These are phyloP conservation scores for Simplicillium aogashimaense DNA, from an alignment of 2,329 filamentous ascomycete species.

Conservation along the genomic window DNA sequence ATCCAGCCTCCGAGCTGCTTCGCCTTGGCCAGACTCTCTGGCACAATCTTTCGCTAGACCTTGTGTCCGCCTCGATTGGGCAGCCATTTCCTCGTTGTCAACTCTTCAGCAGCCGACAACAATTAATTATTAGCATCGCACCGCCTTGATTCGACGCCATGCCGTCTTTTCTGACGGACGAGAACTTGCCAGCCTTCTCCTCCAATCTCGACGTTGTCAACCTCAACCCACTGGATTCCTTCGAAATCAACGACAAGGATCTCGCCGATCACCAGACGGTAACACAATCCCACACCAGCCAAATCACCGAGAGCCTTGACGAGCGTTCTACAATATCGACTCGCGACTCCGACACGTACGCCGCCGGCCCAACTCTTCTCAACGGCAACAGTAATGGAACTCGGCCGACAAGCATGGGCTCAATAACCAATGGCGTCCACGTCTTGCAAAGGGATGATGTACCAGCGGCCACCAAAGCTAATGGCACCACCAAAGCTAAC, in stretches of 20 bases:
- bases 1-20: not conserved
- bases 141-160: constrained; percentile 22
- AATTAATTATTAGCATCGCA: too few relatives aligned
- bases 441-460: constrained; percentile 21
- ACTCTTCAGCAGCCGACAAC: too few relatives aligned
- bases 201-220: constrained; percentile 32
- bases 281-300: constrained; percentile 32
- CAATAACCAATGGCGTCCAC: constrained; percentile 46
- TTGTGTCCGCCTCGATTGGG: too few relatives aligned
- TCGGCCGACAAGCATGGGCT: constrained; percentile 45
- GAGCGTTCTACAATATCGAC: constrained; percentile 43
- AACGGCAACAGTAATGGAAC: constrained; percentile 29
- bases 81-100: too few relatives aligned
- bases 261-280: constrained; percentile 24
- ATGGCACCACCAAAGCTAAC: constrained; percentile 1
- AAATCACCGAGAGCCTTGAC: constrained; percentile 43
- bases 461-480: constrained; percentile 3
- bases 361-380: constrained; percentile 28
- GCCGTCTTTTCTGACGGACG: constrained; percentile 44
- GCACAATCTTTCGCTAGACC: too few relatives aligned
- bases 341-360: constrained; percentile 41
- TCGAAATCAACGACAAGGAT: constrained; percentile 23
- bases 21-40: not conserved
- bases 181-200: constrained; percentile 30
- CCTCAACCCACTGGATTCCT: constrained; percentile 29